These are phyloP conservation scores for Ganoderma meredithae DNA, from an alignment of 1,284 basidiomycete genomes.

Conservation along the genomic window DNA sequence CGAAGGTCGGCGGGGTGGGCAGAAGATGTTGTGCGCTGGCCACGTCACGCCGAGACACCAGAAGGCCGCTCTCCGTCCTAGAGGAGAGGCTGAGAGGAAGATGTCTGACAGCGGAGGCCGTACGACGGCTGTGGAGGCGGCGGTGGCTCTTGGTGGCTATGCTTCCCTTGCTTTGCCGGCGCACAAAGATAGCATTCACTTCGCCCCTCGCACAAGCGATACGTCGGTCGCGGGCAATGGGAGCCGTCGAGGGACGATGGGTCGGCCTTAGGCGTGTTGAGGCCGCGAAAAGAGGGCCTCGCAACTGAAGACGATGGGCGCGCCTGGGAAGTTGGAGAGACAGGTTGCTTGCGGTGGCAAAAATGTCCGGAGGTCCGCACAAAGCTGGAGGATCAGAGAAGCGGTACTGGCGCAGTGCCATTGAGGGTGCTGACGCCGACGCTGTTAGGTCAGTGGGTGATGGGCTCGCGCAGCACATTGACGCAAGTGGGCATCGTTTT, in stretches of 20 bases:
- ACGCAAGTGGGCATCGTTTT: background rate
- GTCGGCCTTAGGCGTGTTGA: conserved; percentile 11
- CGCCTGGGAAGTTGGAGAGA: background rate
- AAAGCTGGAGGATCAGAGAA: conserved; percentile 9
- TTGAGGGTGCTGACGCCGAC: conserved; percentile 9
- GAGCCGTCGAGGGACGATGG: background rate
- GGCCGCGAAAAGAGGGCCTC: background rate
- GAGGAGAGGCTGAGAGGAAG: background rate
- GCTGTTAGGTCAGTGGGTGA: conserved; percentile 15
- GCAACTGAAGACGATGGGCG: background rate
- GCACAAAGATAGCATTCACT: background rate
- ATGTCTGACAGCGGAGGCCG: conserved; percentile 7
- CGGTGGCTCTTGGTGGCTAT: conserved; percentile 8
- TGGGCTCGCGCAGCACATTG: conserved; percentile 13
- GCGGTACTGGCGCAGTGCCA: conserved; percentile 3
- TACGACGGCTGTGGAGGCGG: conserved; percentile 5
- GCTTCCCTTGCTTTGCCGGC: background rate
- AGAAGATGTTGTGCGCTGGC: conserved; percentile 3
- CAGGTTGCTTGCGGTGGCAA: background rate
- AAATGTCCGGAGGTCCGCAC: conserved; percentile 6
- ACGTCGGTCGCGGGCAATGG: conserved; percentile 3
- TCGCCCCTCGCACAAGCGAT: background rate
- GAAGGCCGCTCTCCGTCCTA: conserved; percentile 2
- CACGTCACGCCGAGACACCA: conserved; percentile 15
- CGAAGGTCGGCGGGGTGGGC: conserved; percentile 6